phyloP scores from a whole-genome alignment of 2,329 filamentous ascomycete species.

The Celoporthe dispersa region DNA sequence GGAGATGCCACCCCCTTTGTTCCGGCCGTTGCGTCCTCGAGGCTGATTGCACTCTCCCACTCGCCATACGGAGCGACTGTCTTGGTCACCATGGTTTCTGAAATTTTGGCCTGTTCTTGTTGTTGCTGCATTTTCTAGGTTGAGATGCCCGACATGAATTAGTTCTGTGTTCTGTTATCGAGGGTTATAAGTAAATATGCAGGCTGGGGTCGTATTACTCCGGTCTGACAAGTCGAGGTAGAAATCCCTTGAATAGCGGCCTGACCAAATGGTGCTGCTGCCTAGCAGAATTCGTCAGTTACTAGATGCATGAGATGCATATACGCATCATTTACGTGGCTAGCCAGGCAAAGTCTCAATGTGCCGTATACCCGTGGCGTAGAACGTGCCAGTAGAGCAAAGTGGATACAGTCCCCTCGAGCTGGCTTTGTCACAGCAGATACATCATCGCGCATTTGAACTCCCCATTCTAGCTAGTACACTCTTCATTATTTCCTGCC shows the following conservation, averaged over 20 bases:
- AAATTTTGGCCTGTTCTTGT: neutral
- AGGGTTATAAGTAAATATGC: neutral
- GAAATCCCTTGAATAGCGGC: neutral
- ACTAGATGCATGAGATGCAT: neutral
- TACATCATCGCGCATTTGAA: neutral
- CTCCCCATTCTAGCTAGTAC: neutral
- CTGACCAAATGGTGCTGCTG: neutral
- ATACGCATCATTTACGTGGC: neutral
- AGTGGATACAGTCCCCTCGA: neutral
- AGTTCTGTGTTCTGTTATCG: neutral
- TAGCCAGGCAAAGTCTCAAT: neutral
- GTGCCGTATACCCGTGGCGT: neutral
- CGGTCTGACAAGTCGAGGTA: neutral
- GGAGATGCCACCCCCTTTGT: conserved; percentile 41
- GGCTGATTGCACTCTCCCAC: conserved; percentile 46
- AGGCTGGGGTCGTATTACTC: neutral
- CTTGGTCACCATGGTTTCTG: conserved; percentile 34
- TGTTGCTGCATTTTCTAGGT: neutral
- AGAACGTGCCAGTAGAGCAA: neutral
- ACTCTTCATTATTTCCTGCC: neutral
- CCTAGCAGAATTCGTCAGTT: neutral
- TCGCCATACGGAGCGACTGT: conserved; percentile 41
- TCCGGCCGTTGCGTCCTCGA: conserved; percentile 43
- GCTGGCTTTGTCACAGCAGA: neutral
- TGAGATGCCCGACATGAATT: neutral